Evolutionary conservation across 345 rosid genomes (phyloP).

Genomic region (Citrus unshiu): DNA sequence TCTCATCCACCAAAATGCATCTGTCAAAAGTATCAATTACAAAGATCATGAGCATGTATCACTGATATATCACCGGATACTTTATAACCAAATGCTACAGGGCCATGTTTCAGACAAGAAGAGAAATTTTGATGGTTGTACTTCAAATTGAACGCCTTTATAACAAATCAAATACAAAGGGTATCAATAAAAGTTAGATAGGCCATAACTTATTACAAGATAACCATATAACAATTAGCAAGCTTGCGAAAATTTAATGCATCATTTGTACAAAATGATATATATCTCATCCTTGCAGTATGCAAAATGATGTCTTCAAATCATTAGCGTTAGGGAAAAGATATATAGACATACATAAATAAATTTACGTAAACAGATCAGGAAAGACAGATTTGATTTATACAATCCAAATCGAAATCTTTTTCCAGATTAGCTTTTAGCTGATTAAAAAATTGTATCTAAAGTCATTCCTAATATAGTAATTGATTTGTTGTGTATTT

Average conservation of each 20-base stretch:
- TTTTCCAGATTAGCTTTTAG: neutral
- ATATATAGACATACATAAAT: neutral
- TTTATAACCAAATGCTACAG: neutral
- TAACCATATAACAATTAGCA: neutral
- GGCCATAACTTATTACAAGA: too few relatives aligned
- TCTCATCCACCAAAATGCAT: conserved; percentile 93
- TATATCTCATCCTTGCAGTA: neutral
- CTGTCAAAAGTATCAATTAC: conserved; percentile 37
- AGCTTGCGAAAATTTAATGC: too few relatives aligned
- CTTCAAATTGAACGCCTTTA: neutral
- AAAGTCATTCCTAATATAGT: neutral
- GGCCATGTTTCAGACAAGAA: neutral
- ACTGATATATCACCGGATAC: neutral
- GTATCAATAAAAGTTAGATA: neutral
- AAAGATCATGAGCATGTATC: neutral
- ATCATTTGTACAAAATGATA: too few relatives aligned
- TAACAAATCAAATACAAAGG: neutral
- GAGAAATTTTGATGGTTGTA: neutral
- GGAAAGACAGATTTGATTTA: neutral
- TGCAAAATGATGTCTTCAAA: neutral
- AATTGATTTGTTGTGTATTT: neutral
- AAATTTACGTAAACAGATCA: neutral
- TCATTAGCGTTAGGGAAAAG: fast-evolving
- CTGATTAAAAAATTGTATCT: neutral
- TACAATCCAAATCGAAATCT: neutral